phyloP scores from a whole-genome alignment of 306 rosid genomes.

The Cicer chorassanicum region DNA sequence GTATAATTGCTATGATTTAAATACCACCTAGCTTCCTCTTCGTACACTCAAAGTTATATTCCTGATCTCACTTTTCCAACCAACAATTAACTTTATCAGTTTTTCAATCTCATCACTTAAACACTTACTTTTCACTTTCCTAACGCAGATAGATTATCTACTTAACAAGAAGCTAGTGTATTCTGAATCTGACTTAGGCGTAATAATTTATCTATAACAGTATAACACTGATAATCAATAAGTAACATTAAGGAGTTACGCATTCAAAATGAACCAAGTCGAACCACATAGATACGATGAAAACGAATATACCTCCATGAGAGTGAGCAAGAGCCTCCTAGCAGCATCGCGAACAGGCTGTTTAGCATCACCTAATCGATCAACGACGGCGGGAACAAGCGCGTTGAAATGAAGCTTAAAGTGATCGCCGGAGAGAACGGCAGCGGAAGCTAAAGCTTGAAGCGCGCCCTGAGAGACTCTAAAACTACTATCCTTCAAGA shows the following conservation, averaged over 20 bases:
- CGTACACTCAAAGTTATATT: constrained; percentile 43
- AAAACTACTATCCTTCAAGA: constrained; percentile 90
- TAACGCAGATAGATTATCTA: constrained; percentile 30
- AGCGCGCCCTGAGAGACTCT: constrained; percentile 96
- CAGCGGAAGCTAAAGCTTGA: constrained; percentile 94
- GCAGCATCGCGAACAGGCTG: constrained; percentile 99
- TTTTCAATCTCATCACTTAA: constrained; percentile 35
- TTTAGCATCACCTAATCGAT: constrained; percentile 92
- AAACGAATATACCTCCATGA: constrained; percentile 78
- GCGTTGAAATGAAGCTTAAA: constrained; percentile 92
- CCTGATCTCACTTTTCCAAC: constrained; percentile 43
- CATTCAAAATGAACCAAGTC: neutral
- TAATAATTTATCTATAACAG: constrained; percentile 22
- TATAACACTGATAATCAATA: constrained; percentile 1
- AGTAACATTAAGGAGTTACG: constrained; percentile 7
- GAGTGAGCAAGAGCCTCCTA: constrained; percentile 88
- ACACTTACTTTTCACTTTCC: constrained; percentile 40
- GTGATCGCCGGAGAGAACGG: constrained; percentile 93
- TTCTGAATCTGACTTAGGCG: neutral
- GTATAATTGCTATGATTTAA: constrained; percentile 4
- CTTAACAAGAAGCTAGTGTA: constrained; percentile 5
- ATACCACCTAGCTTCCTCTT: constrained; percentile 39
- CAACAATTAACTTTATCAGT: constrained; percentile 29
- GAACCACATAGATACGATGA: neutral
- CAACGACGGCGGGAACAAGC: constrained; percentile 94